Conservation (phyloP, 2,329 filamentous ascomycete species). For the Fusarium redolens region DNA sequence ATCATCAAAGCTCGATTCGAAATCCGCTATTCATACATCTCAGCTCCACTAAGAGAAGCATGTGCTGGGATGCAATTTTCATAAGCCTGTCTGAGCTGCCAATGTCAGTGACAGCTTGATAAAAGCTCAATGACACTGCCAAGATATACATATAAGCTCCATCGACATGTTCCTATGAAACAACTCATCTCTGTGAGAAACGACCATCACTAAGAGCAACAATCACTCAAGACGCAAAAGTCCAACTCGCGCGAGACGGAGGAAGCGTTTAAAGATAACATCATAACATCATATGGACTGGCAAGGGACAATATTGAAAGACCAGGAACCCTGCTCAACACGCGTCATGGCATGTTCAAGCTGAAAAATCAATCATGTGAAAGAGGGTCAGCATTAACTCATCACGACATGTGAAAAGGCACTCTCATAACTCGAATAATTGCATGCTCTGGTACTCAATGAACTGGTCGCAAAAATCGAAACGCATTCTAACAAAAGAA, state of each 20-base stretch:
- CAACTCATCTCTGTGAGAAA: background rate
- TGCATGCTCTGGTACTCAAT: conserved; percentile 27
- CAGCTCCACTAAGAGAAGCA: background rate
- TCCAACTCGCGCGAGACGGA: background rate
- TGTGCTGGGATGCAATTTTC: background rate
- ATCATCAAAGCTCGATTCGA: background rate
- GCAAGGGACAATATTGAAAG: background rate
- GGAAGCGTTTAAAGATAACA: background rate
- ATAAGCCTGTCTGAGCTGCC: background rate
- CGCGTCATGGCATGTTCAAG: background rate
- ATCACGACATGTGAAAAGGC: background rate
- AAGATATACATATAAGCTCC: background rate
- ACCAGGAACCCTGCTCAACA: background rate
- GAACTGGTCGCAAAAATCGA: conserved; percentile 29
- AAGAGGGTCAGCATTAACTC: background rate
- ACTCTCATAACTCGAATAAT: background rate
- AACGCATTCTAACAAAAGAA: conserved; percentile 46
- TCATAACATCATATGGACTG: background rate
- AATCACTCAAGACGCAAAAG: accelerated
- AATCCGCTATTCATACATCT: background rate
- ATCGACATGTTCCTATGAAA: background rate
- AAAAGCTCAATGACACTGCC: background rate
- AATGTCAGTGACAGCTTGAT: background rate
- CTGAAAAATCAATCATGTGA: background rate
- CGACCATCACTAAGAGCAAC: background rate